Percentiles rank a stretch among this genome's conserved stretches.
These are phyloP conservation scores for Sclerotinia spermophila DNA, from an alignment of 2,329 filamentous ascomycete species.

Conservation along the genomic window DNA sequence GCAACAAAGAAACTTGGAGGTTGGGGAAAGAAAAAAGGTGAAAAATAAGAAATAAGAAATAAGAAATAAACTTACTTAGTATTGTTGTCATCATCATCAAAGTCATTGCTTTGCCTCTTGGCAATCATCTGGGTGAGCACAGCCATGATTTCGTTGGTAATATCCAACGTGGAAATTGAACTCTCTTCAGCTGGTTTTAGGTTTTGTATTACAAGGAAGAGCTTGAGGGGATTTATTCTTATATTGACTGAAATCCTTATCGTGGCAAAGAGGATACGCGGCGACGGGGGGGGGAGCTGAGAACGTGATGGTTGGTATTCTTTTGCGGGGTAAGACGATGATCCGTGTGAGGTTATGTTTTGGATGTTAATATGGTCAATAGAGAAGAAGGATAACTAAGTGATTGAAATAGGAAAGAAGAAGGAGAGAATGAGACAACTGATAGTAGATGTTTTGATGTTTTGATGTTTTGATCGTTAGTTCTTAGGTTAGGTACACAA, in stretches of 20 bases:
- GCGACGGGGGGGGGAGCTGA: neutral
- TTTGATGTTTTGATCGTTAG: too few relatives aligned
- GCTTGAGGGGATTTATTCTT: neutral
- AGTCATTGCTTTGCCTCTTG: slow-evolving; percentile 5
- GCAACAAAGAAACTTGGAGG: neutral
- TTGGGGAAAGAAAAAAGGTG: neutral
- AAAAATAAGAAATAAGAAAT: too few relatives aligned
- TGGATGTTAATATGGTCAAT: too few relatives aligned
- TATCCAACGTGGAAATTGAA: neutral
- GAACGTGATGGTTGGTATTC: neutral
- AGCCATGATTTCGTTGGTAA: neutral
- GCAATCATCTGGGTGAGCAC: neutral
- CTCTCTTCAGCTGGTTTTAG: neutral
- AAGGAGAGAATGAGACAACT: neutral
- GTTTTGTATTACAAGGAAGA: neutral
- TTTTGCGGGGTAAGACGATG: slow-evolving; percentile 2
- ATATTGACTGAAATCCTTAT: neutral
- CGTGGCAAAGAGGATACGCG: slow-evolving; percentile 1
- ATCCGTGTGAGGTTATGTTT: neutral
- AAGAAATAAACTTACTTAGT: neutral
- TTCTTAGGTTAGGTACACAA: neutral
- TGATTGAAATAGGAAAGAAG: neutral
- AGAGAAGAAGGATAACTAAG: neutral
- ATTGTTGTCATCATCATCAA: neutral
- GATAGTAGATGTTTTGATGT: too few relatives aligned